Evolutionary conservation across 2,329 filamentous ascomycete species (phyloP).

Genomic region (Xylariaceae sp.): DNA sequence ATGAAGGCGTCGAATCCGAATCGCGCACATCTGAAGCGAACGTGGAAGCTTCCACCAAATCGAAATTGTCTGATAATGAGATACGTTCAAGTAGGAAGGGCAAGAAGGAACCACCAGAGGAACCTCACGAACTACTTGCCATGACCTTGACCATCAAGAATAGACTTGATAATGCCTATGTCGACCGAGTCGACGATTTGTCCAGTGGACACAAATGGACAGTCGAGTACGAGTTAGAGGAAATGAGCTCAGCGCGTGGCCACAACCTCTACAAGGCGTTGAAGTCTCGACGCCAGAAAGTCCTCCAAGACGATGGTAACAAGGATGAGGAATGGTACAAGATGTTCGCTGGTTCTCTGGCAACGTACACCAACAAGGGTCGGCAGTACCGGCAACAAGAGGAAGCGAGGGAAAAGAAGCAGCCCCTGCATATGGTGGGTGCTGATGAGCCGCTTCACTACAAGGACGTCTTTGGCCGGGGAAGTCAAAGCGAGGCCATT

Average conservation of each 20-base stretch:
- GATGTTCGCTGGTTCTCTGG: constrained; percentile 41
- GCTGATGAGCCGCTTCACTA: constrained; percentile 8
- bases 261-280: constrained; percentile 50
- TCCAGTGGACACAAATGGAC: constrained; percentile 51
- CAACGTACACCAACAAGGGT: constrained; percentile 47
- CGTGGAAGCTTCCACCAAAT: background rate
- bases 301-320: constrained; percentile 40
- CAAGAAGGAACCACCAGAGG: background rate
- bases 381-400: constrained; percentile 51
- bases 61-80: background rate
- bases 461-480: constrained; percentile 12
- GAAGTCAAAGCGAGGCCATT: background rate
- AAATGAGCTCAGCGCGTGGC: constrained; percentile 47
- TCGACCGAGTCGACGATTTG: constrained; percentile 54
- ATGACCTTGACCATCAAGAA: constrained; percentile 70
- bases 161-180: constrained; percentile 60
- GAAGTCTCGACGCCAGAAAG: constrained; percentile 50
- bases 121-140: constrained; percentile 48
- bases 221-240: constrained; percentile 72
- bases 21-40: constrained; percentile 6
- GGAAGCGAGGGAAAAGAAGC: constrained; percentile 45
- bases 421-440: constrained; percentile 44
- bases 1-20: constrained; percentile 4
- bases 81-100: no score
- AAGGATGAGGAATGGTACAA: constrained; percentile 41